Percentiles rank a stretch among this genome's conserved stretches.
Conservation (phyloP, 169 alveolate genomes). For the Plasmodium yoelii region DNA sequence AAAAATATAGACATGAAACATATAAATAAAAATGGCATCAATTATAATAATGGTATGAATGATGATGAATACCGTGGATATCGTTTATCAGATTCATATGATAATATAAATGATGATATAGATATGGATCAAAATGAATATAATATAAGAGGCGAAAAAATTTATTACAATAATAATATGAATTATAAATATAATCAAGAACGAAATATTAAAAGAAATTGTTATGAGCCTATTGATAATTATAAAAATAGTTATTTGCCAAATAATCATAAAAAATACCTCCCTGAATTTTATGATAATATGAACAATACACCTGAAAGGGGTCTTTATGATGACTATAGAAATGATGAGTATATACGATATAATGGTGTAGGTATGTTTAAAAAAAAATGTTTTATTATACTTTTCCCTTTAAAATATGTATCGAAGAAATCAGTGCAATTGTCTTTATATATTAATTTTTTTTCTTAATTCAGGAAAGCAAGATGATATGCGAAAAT, state of each 20-base stretch:
- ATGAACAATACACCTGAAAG: constrained; percentile 15
- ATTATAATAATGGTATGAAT: constrained; percentile 25
- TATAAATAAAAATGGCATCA: constrained; percentile 10
- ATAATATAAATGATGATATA: constrained; percentile 26
- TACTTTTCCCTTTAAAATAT: not conserved
- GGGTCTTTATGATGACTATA: constrained; percentile 15
- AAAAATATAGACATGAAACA: constrained; percentile 32
- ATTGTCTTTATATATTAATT: not conserved
- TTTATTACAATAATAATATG: constrained; percentile 16
- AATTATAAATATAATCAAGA: constrained; percentile 31
- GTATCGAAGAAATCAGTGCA: not conserved
- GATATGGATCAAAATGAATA: constrained; percentile 27
- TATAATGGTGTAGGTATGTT: constrained; percentile 14
- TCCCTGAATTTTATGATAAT: constrained; percentile 23
- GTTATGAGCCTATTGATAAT: constrained; percentile 32
- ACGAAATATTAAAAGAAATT: constrained; percentile 33
- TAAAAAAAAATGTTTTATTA: not conserved
- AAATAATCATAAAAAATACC: constrained; percentile 11
- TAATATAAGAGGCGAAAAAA: constrained; percentile 22
- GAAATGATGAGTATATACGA: constrained; percentile 12
- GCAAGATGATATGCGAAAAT: constrained; percentile 35
- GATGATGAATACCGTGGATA: constrained; percentile 33
- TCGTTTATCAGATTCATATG: constrained; percentile 34
- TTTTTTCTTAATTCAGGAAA: constrained; percentile 18
- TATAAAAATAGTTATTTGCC: constrained; percentile 4